phyloP scores from a whole-genome alignment of 306 rosid genomes.

The Boehmeria nivea region DNA sequence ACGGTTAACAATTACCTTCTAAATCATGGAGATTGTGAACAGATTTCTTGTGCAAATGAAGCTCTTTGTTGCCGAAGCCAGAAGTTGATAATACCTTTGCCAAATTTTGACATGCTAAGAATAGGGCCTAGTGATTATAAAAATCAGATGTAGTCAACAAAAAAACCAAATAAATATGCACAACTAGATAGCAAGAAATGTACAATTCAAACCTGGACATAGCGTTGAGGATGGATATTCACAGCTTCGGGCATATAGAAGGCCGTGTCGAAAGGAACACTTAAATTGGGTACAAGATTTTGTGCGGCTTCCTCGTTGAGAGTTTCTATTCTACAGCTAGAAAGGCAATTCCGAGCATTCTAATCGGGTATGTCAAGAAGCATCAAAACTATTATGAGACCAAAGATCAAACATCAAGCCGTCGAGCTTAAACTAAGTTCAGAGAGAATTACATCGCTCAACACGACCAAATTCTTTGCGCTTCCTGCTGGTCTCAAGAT shows the following conservation, averaged over 20 bases:
- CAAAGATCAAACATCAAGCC: slow-evolving; percentile 13
- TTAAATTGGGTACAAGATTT: slow-evolving; percentile 51
- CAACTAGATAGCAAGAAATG: background rate
- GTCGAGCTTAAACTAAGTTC: slow-evolving; percentile 12
- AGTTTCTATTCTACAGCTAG: slow-evolving; percentile 70
- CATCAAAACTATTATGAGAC: slow-evolving; percentile 6
- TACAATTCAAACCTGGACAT: slow-evolving; percentile 57
- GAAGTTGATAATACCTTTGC: slow-evolving; percentile 37
- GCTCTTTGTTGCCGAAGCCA: slow-evolving; percentile 45
- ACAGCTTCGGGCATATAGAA: slow-evolving; percentile 91
- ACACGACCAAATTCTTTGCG: slow-evolving; percentile 52
- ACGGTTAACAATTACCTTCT: slow-evolving; percentile 57
- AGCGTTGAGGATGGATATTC: slow-evolving; percentile 57
- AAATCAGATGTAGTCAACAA: slow-evolving; percentile 15
- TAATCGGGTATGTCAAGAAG: slow-evolving; percentile 30
- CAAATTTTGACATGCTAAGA: slow-evolving; percentile 55
- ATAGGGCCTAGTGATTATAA: slow-evolving; percentile 56
- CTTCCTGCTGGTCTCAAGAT: slow-evolving; percentile 77
- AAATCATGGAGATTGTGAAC: slow-evolving; percentile 52
- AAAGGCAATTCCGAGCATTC: slow-evolving; percentile 73
- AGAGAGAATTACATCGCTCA: slow-evolving; percentile 54
- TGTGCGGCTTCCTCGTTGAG: slow-evolving; percentile 46
- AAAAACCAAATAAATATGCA: no score
- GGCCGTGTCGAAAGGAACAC: slow-evolving; percentile 48
- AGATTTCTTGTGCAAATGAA: slow-evolving; percentile 47